Conservation (phyloP, 306 rosid species). For the Quercus dentata region DNA sequence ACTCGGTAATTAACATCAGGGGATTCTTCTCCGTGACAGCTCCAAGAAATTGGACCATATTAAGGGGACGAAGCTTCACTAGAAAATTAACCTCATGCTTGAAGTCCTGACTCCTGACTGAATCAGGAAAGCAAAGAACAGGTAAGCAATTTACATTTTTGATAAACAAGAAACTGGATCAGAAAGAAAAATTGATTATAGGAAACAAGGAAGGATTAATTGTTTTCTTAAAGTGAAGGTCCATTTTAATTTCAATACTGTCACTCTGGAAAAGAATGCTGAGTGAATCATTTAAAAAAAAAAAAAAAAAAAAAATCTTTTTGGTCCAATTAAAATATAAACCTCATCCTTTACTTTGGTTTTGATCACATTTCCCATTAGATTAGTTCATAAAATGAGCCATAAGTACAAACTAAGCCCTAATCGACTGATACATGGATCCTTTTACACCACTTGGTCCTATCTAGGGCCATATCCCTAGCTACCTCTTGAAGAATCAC, state of each 20-base stretch:
- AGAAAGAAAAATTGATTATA: background rate
- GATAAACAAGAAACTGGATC: background rate
- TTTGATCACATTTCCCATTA: background rate
- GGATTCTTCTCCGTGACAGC: constrained; percentile 97
- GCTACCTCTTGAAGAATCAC: background rate
- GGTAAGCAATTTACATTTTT: constrained; percentile 5
- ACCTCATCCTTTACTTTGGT: background rate
- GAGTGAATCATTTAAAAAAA: background rate
- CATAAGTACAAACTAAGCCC: background rate
- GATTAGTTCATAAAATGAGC: background rate
- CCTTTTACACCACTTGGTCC: background rate
- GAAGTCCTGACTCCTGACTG: constrained; percentile 73
- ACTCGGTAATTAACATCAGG: constrained; percentile 91
- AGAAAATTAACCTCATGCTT: constrained; percentile 92
- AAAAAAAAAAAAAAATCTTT: background rate
- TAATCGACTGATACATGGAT: background rate
- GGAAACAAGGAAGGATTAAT: background rate
- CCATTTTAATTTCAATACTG: background rate
- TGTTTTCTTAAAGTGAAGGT: background rate
- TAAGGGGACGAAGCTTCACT: constrained; percentile 98
- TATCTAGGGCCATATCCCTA: background rate
- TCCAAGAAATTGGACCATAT: constrained; percentile 97
- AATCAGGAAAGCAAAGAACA: constrained; percentile 13
- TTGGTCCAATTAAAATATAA: background rate
- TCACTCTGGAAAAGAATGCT: background rate